Conservation (phyloP, 176 grass and related monocot species). For the Hyparrhenia diplandra region DNA sequence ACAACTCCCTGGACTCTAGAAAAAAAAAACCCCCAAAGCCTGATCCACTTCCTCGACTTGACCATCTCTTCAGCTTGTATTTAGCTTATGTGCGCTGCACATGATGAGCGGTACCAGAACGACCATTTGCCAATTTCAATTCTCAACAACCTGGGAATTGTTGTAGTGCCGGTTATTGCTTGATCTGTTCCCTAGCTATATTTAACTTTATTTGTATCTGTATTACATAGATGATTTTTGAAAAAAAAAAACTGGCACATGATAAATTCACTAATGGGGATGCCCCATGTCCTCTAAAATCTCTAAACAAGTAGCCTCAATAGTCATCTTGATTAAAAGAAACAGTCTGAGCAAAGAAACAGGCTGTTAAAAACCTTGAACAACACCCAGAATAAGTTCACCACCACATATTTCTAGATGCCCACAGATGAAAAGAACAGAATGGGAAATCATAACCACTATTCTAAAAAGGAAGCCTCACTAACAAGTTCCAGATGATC, state of each 20-base stretch:
- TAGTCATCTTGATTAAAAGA: too few relatives aligned
- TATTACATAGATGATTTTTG: too few relatives aligned
- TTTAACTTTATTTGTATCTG: neutral
- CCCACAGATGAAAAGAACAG: neutral
- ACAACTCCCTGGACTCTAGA: neutral
- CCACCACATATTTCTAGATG: neutral
- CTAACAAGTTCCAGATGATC: too few relatives aligned
- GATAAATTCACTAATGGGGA: neutral
- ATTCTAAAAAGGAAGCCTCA: neutral
- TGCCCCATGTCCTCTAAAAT: too few relatives aligned
- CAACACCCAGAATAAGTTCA: neutral
- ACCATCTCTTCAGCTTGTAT: neutral
- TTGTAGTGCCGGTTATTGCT: too few relatives aligned
- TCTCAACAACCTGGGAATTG: neutral
- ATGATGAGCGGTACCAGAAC: neutral
- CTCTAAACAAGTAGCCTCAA: neutral
- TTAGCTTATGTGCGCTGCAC: neutral
- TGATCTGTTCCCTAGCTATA: neutral
- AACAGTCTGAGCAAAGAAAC: neutral
- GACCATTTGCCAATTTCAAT: neutral
- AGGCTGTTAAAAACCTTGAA: neutral
- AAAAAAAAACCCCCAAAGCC: neutral
- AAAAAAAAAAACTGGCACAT: neutral
- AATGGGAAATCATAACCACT: neutral
- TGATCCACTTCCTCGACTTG: neutral